Base-by-base conservation (phyloP, 371 early-diverging fungal species). In the Mortierella sp. region DNA sequence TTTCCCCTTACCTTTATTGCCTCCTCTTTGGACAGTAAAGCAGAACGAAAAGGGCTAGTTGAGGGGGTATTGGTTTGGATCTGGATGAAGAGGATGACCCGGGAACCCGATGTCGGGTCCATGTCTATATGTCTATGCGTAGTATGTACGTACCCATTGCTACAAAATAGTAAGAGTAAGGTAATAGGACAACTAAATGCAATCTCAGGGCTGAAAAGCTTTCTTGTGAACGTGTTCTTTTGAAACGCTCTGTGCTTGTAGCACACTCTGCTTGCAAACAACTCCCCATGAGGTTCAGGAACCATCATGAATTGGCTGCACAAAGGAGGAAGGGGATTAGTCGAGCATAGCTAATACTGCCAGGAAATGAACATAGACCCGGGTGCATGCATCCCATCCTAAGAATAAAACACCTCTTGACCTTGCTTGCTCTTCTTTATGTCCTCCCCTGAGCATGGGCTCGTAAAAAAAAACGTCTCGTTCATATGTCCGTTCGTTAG, bases 341-440 rank as follows among this genome's bases (percentile, higher is more conserved):
- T 28, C 6, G 34, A 24, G 21, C 40, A 34, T 28, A 34, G 34
- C 28, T 26, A 26, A n/a, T 34, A 31, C 21, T 31, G 31, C 19
- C 19, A 61, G 31, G 61, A 61, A 34, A 61, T 31, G 21, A 61
- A 31, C 28, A 34, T 24, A 37, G 67, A 40, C 19, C 37, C 64
- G 37, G 24, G 43, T 67, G 61, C 61, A 61, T 61, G 61, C 61
- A 61, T 34, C 61, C 55, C 16, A 5, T 55, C 55, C 61, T 67
- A 67, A 67, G 67, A 67, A 67, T 67, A 67, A 40, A 67, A 57
- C 26, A 57, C 28, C 43, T 14, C 16, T 50, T 16, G 37, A 61
- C 34, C 34, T 28, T 61, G 28, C 34, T 55, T 24, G 10, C 16
- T n/a, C 31, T 31, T 59, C 13, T 19, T 9, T 31, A 13, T 31